Percentiles rank a stretch among this genome's conserved stretches.
Evolutionary conservation across 441 rosid genomes (phyloP).

Genomic region (Euphorbia corollata): DNA sequence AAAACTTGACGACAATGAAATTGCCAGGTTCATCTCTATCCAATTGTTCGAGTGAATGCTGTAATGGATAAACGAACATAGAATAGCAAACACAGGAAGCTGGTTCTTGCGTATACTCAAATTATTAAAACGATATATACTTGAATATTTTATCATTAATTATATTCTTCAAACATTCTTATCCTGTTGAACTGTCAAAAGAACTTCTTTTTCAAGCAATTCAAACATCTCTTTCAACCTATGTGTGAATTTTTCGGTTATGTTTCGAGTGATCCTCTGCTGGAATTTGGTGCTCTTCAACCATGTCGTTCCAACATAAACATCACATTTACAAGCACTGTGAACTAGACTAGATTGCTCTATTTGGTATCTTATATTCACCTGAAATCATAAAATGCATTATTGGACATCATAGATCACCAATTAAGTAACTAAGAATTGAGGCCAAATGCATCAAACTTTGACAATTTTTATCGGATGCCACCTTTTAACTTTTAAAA

Average conservation of each 20-base stretch:
- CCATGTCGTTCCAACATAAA: constrained; percentile 52
- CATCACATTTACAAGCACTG: constrained; percentile 54
- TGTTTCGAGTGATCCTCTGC: constrained; percentile 55
- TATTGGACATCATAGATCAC: neutral
- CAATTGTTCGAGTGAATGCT: neutral
- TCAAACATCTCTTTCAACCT: constrained; percentile 51
- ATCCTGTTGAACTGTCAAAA: constrained; percentile 22
- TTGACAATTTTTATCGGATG: too few species aligned
- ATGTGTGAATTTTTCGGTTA: constrained; percentile 47
- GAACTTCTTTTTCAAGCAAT: constrained; percentile 45
- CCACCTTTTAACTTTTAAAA: too few species aligned
- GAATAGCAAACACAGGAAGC: neutral
- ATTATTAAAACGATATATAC: neutral
- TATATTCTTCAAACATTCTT: neutral
- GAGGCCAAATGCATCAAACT: too few species aligned
- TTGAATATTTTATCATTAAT: neutral
- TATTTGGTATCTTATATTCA: constrained; percentile 45
- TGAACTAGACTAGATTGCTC: constrained; percentile 37
- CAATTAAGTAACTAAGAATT: neutral
- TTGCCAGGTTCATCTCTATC: neutral
- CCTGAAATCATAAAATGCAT: constrained; percentile 29
- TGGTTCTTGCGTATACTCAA: neutral
- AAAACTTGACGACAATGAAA: neutral
- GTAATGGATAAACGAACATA: too few species aligned
- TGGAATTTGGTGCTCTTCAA: constrained; percentile 61